phyloP scores from a whole-genome alignment of 768 basidiomycete species.

The Arthromyces matolae region DNA sequence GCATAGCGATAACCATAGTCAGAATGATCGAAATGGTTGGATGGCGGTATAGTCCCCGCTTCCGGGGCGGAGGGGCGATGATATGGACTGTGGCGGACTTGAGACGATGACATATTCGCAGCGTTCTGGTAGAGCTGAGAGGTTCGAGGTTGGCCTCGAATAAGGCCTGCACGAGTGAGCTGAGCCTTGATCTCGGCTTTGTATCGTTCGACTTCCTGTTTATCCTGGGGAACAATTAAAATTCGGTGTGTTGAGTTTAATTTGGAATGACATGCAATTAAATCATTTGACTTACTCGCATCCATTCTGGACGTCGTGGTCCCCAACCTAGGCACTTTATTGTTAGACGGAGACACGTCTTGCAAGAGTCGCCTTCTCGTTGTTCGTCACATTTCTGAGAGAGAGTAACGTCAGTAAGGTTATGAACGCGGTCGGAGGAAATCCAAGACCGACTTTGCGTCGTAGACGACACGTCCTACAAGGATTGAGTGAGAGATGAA shows the following conservation, averaged over 20 bases:
- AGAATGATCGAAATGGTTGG: constrained; percentile 22
- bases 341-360: constrained; percentile 75
- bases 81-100: constrained; percentile 24
- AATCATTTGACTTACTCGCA: constrained; percentile 51
- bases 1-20: constrained; percentile 22
- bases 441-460: constrained; percentile 57
- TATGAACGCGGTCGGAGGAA: neutral
- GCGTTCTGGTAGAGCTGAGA: constrained; percentile 40
- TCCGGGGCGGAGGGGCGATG: constrained; percentile 30
- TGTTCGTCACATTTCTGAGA: constrained; percentile 86
- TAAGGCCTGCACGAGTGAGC: constrained; percentile 71
- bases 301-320: constrained; percentile 82
- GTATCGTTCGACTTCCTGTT: constrained; percentile 76
- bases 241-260: neutral
- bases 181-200: constrained; percentile 83
- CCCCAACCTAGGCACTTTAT: constrained; percentile 88
- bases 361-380: constrained; percentile 74
- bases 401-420: constrained; percentile 11
- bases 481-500: constrained; percentile 11
- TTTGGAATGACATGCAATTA: constrained; percentile 1
- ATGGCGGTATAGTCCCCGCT: constrained; percentile 16
- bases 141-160: constrained; percentile 76
- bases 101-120: constrained; percentile 19
- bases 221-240: constrained; percentile 64
- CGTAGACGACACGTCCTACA: constrained; percentile 79